Conservation (phyloP, 2,329 filamentous ascomycete species). For the Ceratocystis cacaofunesta region DNA sequence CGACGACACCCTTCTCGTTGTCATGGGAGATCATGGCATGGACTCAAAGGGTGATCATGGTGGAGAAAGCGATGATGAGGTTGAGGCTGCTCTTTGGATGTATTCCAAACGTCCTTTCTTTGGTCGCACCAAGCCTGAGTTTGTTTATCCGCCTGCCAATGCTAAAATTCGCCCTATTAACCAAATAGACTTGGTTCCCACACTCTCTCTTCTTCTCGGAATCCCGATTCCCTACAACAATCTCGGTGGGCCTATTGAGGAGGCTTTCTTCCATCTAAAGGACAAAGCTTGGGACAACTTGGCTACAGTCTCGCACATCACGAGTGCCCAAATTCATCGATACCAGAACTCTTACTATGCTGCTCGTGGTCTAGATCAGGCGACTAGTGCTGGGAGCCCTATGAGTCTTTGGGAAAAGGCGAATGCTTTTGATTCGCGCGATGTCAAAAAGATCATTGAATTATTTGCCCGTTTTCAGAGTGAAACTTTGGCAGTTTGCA, state of each 20-base stretch:
- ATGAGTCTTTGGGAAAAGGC: constrained; percentile 35
- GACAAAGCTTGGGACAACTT: constrained; percentile 64
- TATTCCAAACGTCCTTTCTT: constrained; percentile 82
- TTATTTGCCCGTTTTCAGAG: constrained; percentile 61
- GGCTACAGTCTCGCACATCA: constrained; percentile 58
- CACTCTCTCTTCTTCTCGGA: constrained; percentile 71
- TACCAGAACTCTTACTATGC: constrained; percentile 75
- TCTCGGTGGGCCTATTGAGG: constrained; percentile 79
- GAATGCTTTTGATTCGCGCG: constrained; percentile 27
- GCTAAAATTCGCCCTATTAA: constrained; percentile 63
- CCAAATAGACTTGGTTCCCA: constrained; percentile 93
- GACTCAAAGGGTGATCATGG: constrained; percentile 93
- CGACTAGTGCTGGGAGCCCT: constrained; percentile 30
- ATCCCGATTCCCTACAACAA: constrained; percentile 95
- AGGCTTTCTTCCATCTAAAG: constrained; percentile 64
- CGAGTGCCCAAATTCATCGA: constrained; percentile 72
- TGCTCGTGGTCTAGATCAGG: constrained; percentile 53
- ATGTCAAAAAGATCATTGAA: constrained; percentile 32
- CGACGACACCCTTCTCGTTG: constrained; percentile 72
- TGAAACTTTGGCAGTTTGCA: constrained; percentile 65
- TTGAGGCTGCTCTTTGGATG: constrained; percentile 95
- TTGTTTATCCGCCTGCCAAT: constrained; percentile 43
- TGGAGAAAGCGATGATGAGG: constrained; percentile 93
- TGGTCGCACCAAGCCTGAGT: constrained; percentile 53
- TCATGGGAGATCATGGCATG: constrained; percentile 99